phyloP scores from a whole-genome alignment of 441 rosid species.

The Erodium moschatum region DNA sequence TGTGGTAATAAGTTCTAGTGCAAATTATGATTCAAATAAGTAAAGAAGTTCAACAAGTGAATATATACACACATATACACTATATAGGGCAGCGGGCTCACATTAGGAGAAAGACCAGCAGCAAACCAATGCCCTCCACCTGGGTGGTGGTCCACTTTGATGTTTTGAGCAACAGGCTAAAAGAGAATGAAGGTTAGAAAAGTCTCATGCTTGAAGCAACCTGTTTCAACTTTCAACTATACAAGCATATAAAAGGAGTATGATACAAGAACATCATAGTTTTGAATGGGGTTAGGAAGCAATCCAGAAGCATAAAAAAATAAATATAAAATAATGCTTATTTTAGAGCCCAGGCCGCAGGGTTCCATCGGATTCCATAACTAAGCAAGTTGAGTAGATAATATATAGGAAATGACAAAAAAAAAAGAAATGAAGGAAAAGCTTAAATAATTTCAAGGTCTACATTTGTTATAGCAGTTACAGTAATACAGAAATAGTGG shows the following conservation, averaged over 20 bases:
- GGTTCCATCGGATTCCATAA: constrained; percentile 17
- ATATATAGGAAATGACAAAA: neutral
- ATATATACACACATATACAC: neutral
- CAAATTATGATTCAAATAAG: constrained; percentile 7
- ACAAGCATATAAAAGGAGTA: constrained; percentile 3
- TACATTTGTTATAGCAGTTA: neutral
- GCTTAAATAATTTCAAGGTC: neutral
- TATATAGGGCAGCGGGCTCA: constrained; percentile 74
- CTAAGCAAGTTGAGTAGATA: neutral
- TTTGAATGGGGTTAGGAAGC: neutral
- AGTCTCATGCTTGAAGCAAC: neutral
- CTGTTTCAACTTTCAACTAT: constrained; percentile 1
- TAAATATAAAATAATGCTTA: constrained; percentile 54
- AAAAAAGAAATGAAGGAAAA: neutral
- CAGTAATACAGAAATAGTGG: constrained; percentile 8
- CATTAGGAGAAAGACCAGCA: constrained; percentile 99
- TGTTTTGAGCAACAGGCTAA: constrained; percentile 67
- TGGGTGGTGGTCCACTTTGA: constrained; percentile 95
- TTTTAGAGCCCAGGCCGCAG: neutral
- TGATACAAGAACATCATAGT: constrained; percentile 30
- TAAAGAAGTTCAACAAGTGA: constrained; percentile 13
- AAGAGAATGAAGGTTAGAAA: constrained; percentile 2
- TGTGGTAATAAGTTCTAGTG: constrained; percentile 7
- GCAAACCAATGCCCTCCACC: constrained; percentile 99
- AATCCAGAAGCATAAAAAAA: constrained; percentile 18